phyloP scores from a whole-genome alignment of 2,329 filamentous ascomycete genomes.

The Chrysosporium queenslandicum region DNA sequence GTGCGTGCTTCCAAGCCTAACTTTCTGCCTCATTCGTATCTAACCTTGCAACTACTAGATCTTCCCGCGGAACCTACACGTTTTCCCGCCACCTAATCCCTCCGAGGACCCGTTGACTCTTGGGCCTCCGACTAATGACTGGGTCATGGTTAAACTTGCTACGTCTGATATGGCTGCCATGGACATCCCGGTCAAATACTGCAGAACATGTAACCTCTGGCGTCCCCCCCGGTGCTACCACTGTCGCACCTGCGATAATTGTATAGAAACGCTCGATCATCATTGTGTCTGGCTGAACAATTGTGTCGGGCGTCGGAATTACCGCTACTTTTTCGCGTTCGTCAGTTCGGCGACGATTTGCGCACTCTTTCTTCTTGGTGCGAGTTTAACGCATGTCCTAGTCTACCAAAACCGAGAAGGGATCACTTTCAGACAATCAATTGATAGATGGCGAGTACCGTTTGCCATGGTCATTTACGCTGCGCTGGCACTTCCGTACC shows the following conservation, averaged over 20 bases:
- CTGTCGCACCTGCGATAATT: conserved; percentile 93
- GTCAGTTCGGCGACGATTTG: conserved; percentile 70
- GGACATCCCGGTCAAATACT: conserved; percentile 97
- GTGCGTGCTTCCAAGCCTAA: conserved; percentile 47
- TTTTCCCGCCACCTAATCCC: conserved; percentile 64
- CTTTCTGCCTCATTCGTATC: neutral
- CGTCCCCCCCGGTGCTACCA: conserved; percentile 90
- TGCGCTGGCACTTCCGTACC: conserved; percentile 65
- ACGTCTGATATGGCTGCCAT: conserved; percentile 70
- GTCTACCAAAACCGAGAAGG: conserved; percentile 56
- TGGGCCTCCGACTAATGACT: conserved; percentile 81
- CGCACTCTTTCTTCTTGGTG: conserved; percentile 62
- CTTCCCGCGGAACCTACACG: conserved; percentile 81
- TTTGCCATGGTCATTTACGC: conserved; percentile 86
- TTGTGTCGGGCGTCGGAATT: conserved; percentile 91
- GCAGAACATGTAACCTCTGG: conserved; percentile 96
- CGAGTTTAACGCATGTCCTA: conserved; percentile 70
- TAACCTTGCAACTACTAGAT: conserved; percentile 48
- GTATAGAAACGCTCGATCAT: conserved; percentile 92
- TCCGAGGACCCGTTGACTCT: conserved; percentile 71
- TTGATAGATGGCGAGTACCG: conserved; percentile 62
- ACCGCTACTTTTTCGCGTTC: conserved; percentile 94
- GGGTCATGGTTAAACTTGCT: conserved; percentile 79
- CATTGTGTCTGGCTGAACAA: conserved; percentile 99
- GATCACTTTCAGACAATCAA: conserved; percentile 58